phyloP scores from a whole-genome alignment of 257 asterid genomes.

The Leptodermis oblonga region DNA sequence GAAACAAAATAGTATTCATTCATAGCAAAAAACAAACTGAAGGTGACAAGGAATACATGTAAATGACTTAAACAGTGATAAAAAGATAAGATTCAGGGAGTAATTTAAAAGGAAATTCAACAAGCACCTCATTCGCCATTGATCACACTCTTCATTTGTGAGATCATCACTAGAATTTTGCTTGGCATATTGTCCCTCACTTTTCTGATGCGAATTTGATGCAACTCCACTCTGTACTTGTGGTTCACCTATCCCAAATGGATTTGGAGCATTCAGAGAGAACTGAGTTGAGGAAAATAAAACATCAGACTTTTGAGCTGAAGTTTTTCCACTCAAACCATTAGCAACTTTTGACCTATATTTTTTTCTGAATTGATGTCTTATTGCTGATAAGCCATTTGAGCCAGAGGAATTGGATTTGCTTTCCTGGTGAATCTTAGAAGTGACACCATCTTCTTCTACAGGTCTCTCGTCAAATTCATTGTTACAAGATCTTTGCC shows the following conservation, averaged over 20 bases:
- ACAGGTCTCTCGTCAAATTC: slow-evolving; percentile 17
- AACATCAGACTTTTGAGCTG: slow-evolving; percentile 22
- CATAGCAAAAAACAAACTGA: background rate
- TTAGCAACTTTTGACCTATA: slow-evolving; percentile 58
- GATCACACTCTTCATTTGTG: slow-evolving; percentile 51
- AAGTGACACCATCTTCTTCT: slow-evolving; percentile 23
- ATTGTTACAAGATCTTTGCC: slow-evolving; percentile 10
- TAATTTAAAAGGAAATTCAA: slow-evolving; percentile 1
- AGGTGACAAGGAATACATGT: background rate
- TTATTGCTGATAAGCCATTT: slow-evolving; percentile 63
- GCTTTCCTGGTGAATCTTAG: slow-evolving; percentile 25
- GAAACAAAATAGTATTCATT: background rate
- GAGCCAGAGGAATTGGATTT: slow-evolving; percentile 28
- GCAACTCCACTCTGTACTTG: slow-evolving; percentile 17
- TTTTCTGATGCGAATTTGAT: slow-evolving; percentile 10
- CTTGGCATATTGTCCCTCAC: slow-evolving; percentile 35
- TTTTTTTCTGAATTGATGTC: slow-evolving; percentile 68
- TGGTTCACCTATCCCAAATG: slow-evolving; percentile 13
- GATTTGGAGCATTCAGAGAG: slow-evolving; percentile 16
- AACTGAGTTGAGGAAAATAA: slow-evolving; percentile 20
- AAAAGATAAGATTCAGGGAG: background rate
- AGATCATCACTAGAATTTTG: slow-evolving; percentile 29
- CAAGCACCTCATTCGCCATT: slow-evolving; percentile 77
- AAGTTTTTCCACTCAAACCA: slow-evolving; percentile 31
- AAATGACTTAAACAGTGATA: background rate